Conservation (phyloP, 768 basidiomycete genomes). For the Mrakia gelida region DNA sequence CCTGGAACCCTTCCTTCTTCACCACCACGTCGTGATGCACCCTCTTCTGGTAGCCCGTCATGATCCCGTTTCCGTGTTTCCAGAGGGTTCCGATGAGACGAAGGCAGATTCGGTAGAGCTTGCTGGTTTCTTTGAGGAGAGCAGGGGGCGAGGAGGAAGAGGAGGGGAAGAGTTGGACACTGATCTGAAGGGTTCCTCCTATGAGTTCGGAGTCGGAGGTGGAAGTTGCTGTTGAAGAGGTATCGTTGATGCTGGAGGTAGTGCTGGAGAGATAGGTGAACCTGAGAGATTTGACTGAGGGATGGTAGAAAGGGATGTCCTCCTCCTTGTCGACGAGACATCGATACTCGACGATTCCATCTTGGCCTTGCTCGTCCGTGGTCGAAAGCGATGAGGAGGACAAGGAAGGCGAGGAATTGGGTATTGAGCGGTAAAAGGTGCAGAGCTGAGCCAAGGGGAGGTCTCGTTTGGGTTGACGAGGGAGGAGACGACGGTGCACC, state of each 20-base stretch:
- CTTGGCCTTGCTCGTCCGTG: not conserved
- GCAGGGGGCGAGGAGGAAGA: not conserved
- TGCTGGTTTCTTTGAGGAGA: not conserved
- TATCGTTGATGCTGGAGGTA: not conserved
- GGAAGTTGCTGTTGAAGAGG: not conserved
- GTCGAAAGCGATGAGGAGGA: too few relatives aligned
- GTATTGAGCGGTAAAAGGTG: conserved; percentile 56
- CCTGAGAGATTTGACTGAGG: conserved; percentile 70
- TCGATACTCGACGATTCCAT: conserved; percentile 17
- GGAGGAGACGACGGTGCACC: conserved; percentile 21
- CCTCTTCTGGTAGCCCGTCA: conserved; percentile 80
- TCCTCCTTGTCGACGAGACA: conserved; percentile 43
- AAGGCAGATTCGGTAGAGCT: conserved; percentile 70
- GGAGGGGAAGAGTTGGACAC: not conserved
- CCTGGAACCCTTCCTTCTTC: conserved; percentile 74
- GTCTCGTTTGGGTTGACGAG: conserved; percentile 74
- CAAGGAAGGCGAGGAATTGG: not conserved
- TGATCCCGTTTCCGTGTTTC: conserved; percentile 80
- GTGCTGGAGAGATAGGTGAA: conserved; percentile 59
- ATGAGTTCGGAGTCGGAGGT: not conserved
- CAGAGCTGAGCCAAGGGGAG: conserved; percentile 68
- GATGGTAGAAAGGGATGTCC: conserved; percentile 82
- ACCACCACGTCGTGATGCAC: conserved; percentile 76
- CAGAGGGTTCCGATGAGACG: conserved; percentile 75
- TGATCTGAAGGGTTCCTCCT: not conserved